phyloP scores from a whole-genome alignment of 1,139 yeast genomes.

The Nakaseomyces bracarensis region DNA sequence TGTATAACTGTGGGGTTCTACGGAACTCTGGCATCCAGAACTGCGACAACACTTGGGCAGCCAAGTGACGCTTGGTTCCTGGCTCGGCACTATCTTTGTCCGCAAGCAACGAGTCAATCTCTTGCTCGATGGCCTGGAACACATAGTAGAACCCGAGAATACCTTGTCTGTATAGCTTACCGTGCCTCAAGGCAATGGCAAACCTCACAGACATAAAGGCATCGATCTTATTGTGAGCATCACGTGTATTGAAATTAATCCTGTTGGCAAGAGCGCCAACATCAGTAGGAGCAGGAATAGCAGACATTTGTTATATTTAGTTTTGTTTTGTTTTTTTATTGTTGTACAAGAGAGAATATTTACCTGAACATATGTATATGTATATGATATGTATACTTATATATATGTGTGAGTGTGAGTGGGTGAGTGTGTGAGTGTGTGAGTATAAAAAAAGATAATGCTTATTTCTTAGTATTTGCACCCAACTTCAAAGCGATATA shows the following conservation, averaged over 20 bases:
- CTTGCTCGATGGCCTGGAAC: constrained; percentile 60
- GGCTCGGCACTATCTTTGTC: constrained; percentile 14
- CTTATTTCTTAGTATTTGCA: too few relatives aligned
- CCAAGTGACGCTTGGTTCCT: constrained; percentile 32
- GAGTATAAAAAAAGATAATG: too few relatives aligned
- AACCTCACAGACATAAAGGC: constrained; percentile 61
- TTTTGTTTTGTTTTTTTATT: background rate
- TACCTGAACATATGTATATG: background rate
- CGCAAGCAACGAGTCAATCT: constrained; percentile 52
- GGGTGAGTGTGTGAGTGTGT: too few relatives aligned
- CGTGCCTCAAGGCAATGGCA: constrained; percentile 68
- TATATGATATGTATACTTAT: too few relatives aligned
- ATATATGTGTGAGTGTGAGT: too few relatives aligned
- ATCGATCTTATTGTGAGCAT: constrained; percentile 60
- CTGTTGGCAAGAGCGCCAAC: constrained; percentile 77
- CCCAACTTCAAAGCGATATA: constrained; percentile 2
- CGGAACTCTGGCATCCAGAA: constrained; percentile 70
- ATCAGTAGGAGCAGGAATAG: constrained; percentile 65
- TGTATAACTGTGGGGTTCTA: constrained; percentile 48
- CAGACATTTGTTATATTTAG: background rate
- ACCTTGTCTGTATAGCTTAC: constrained; percentile 72
- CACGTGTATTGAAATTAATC: constrained; percentile 59
- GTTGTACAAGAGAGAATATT: too few relatives aligned
- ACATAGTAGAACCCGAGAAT: constrained; percentile 70
- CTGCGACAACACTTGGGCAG: constrained; percentile 36